Evolutionary conservation across 805 yeast species (phyloP).

Genomic region (Wickerhamiella siamensis): DNA sequence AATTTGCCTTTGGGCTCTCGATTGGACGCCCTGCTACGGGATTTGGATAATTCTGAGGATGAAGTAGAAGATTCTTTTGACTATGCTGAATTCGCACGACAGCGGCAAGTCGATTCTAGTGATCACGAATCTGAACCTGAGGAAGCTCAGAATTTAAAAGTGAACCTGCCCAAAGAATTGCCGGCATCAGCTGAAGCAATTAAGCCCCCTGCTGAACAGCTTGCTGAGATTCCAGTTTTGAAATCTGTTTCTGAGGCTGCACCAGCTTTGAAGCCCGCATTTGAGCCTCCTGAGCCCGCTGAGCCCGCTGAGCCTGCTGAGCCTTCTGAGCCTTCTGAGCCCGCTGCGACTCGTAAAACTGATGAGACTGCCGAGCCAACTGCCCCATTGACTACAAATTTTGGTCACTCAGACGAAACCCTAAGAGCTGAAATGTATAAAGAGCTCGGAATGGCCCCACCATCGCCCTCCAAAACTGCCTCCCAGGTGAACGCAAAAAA

Average conservation of each 20-base stretch:
- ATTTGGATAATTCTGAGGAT: constrained; percentile 4
- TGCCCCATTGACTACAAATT: not conserved
- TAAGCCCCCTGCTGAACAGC: not conserved
- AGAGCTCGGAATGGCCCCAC: constrained; percentile 1
- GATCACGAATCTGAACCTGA: not conserved
- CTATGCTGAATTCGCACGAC: constrained; percentile 8
- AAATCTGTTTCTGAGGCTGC: not conserved
- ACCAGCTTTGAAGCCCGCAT: not conserved
- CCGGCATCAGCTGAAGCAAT: not conserved
- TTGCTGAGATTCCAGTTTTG: not conserved
- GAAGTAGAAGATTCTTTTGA: constrained; percentile 6
- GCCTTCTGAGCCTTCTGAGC: not conserved
- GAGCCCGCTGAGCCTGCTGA: not conserved
- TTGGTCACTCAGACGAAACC: not conserved
- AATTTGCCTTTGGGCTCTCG: constrained; percentile 11
- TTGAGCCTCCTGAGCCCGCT: not conserved
- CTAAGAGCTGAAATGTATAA: not conserved
- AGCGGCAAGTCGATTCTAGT: constrained; percentile 1
- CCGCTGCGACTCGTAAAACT: not conserved
- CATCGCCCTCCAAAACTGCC: not conserved
- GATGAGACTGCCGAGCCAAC: too few species aligned
- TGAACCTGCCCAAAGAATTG: not conserved
- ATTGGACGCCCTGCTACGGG: constrained; percentile 11
- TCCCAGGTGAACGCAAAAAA: not conserved
- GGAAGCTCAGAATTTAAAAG: not conserved